phyloP scores from a whole-genome alignment of 2,329 filamentous ascomycete species.

The Colletotrichum viniferum region DNA sequence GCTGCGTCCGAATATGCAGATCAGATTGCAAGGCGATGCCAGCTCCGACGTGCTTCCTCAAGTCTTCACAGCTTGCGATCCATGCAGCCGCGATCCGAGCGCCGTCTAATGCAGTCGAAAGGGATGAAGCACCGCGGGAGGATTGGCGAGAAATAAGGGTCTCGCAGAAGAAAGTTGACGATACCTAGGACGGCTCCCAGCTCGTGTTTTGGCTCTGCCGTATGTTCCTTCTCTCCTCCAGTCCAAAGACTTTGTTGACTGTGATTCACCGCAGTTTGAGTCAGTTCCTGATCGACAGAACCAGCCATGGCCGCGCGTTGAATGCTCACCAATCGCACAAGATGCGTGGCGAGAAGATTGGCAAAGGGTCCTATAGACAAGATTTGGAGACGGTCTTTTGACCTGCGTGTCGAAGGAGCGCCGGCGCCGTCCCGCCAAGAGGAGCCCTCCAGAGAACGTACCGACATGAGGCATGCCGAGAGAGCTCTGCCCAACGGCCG shows the following conservation, averaged over 20 bases:
- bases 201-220: background rate
- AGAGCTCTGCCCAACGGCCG: background rate
- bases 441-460: background rate
- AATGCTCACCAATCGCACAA: background rate
- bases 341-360: background rate
- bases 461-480: background rate
- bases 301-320: background rate
- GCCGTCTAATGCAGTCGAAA: background rate
- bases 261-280: background rate
- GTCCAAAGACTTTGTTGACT: background rate
- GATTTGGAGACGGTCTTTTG: background rate
- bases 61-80: background rate
- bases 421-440: slow-evolving; percentile 10
- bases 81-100: slow-evolving; percentile 1
- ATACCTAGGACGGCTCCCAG: background rate
- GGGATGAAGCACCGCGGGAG: slow-evolving; percentile 1
- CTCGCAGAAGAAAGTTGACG: background rate
- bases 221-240: background rate
- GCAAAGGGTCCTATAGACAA: background rate
- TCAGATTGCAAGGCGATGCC: background rate
- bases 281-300: background rate
- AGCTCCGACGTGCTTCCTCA: background rate
- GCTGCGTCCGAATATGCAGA: background rate
- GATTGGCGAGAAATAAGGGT: background rate
- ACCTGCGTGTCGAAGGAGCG: background rate